phyloP scores from a whole-genome alignment of 352 stramenopile species.

The Phytophthora foliorum region DNA sequence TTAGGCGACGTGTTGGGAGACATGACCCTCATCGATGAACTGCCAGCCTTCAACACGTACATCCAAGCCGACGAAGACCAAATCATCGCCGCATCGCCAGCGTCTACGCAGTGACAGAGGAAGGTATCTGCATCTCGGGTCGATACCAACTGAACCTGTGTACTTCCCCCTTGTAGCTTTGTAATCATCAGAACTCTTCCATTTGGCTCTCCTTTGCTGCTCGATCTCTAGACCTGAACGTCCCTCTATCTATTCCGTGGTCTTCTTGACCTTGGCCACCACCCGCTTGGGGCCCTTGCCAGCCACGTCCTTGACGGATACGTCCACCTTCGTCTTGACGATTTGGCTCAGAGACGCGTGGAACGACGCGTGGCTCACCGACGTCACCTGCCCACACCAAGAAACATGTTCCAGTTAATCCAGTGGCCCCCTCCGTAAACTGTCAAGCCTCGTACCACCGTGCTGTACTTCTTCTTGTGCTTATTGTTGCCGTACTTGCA shows the following conservation, averaged over 20 bases:
- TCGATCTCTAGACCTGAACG: constrained; percentile 32
- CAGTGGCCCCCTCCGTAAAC: neutral
- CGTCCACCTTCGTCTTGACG: constrained; percentile 75
- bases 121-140: constrained; percentile 14
- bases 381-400: constrained; percentile 61
- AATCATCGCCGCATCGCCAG: constrained; percentile 62
- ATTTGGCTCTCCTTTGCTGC: constrained; percentile 29
- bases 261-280: constrained; percentile 70
- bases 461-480: constrained; percentile 90
- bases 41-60: constrained; percentile 61
- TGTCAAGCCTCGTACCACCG: constrained; percentile 51
- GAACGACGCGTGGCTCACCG: constrained; percentile 68
- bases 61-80: constrained; percentile 49
- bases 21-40: constrained; percentile 71
- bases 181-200: constrained; percentile 42
- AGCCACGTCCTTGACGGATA: constrained; percentile 36
- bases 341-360: constrained; percentile 75
- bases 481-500: constrained; percentile 90
- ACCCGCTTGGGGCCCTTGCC: constrained; percentile 43
- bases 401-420: constrained; percentile 19
- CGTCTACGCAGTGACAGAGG: constrained; percentile 35
- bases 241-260: constrained; percentile 63
- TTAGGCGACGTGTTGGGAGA: constrained; percentile 78
- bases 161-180: constrained; percentile 29
- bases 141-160: constrained; percentile 6